A percentile compares a stretch with the other conserved stretches of the same genome.
Evolutionary conservation across 805 yeast species (phyloP).

Genomic region (Lachancea sp.): DNA sequence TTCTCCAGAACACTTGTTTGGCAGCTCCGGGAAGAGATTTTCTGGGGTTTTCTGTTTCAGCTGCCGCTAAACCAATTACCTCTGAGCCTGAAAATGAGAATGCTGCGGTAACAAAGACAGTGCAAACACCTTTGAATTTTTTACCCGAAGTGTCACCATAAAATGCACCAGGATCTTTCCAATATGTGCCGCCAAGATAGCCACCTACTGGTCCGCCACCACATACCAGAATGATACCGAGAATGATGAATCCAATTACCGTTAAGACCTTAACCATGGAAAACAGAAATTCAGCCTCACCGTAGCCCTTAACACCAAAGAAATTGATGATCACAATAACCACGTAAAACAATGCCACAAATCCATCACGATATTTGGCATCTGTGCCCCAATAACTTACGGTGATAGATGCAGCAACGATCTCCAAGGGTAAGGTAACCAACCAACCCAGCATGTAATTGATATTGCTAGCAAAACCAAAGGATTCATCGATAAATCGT

Average conservation of each 20-base stretch:
- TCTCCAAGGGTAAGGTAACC: slow-evolving; percentile 44
- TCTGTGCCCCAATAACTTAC: slow-evolving; percentile 40
- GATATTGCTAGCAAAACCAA: slow-evolving; percentile 59
- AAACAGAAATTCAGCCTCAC: slow-evolving; percentile 46
- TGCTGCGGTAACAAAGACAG: slow-evolving; percentile 49
- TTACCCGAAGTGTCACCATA: slow-evolving; percentile 56
- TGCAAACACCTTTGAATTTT: slow-evolving; percentile 45
- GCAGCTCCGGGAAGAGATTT: slow-evolving; percentile 41
- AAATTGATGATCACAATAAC: slow-evolving; percentile 42
- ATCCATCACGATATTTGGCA: slow-evolving; percentile 23
- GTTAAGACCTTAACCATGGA: slow-evolving; percentile 41
- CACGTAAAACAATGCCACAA: slow-evolving; percentile 23
- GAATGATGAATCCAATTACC: slow-evolving; percentile 42
- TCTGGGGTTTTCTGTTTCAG: slow-evolving; percentile 43
- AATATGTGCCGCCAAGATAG: slow-evolving; percentile 38
- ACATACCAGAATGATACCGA: slow-evolving; percentile 41
- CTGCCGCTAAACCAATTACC: slow-evolving; percentile 44
- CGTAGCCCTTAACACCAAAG: slow-evolving; percentile 48
- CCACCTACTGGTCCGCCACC: slow-evolving; percentile 44
- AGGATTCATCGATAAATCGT: slow-evolving; percentile 50
- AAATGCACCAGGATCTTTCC: slow-evolving; percentile 51
- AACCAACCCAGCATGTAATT: slow-evolving; percentile 48
- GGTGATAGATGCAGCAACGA: slow-evolving; percentile 50
- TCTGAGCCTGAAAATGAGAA: slow-evolving; percentile 51
- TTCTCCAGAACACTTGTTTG: slow-evolving; percentile 52